These are phyloP conservation scores for Skeletonema potamos DNA, from an alignment of 108 stramenopile species.

Conservation along the genomic window DNA sequence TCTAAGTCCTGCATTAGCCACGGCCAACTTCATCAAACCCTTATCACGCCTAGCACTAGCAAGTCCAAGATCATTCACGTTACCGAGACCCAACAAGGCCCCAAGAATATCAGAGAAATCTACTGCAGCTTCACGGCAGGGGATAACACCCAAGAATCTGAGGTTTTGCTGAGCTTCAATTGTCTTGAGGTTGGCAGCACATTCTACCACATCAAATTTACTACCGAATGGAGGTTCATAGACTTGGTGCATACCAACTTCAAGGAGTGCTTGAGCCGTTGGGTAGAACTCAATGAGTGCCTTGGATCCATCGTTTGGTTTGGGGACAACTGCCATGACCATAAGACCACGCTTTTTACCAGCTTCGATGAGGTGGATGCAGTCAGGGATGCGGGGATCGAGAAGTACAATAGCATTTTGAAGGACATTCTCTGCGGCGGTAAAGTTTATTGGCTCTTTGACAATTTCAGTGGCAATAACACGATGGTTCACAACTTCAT, in stretches of 20 bases:
- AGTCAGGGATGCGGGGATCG: slow-evolving; percentile 56
- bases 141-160: slow-evolving; percentile 52
- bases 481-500: slow-evolving; percentile 43
- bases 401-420: slow-evolving; percentile 55
- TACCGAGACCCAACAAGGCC: slow-evolving; percentile 47
- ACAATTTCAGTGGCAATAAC: slow-evolving; percentile 62
- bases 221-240: slow-evolving; percentile 53
- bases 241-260: slow-evolving; percentile 56
- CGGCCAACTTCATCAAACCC: slow-evolving; percentile 64
- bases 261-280: slow-evolving; percentile 53
- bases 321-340: slow-evolving; percentile 57
- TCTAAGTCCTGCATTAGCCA: slow-evolving; percentile 59
- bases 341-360: slow-evolving; percentile 52
- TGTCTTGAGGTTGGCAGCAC: slow-evolving; percentile 55
- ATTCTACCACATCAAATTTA: slow-evolving; percentile 60
- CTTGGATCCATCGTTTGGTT: slow-evolving; percentile 47
- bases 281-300: slow-evolving; percentile 41
- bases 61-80: slow-evolving; percentile 56
- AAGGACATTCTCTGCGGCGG: slow-evolving; percentile 34
- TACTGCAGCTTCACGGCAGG: slow-evolving; percentile 51
- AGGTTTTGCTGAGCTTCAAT: slow-evolving; percentile 62
- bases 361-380: slow-evolving; percentile 49
- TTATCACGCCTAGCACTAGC: slow-evolving; percentile 58
- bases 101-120: slow-evolving; percentile 54
- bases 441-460: slow-evolving; percentile 32